Percentiles rank a stretch among this genome's conserved stretches.
phyloP scores from a whole-genome alignment of 495 filamentous ascomycete genomes.

The Trichoderma parareesei region DNA sequence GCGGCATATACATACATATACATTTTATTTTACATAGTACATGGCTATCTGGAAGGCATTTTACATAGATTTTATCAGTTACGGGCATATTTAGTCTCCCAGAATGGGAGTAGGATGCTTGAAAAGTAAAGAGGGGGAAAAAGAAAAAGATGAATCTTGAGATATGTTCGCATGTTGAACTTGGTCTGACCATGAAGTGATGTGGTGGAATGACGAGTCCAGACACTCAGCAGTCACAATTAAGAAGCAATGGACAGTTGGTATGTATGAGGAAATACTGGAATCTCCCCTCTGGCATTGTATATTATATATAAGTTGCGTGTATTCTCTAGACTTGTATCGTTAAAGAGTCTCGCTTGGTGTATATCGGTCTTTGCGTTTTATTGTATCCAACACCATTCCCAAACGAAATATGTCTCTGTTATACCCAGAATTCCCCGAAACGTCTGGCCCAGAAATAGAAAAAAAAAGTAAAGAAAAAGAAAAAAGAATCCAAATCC shows the following conservation, averaged over 20 bases:
- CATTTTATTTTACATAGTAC: not conserved
- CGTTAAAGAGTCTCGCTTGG: conserved; percentile 11
- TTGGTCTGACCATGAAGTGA: too few relatives aligned
- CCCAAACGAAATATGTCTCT: not conserved
- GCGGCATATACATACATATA: not conserved
- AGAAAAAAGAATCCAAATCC: not conserved
- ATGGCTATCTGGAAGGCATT: not conserved
- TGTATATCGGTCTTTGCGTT: not conserved
- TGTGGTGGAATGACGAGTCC: too few relatives aligned
- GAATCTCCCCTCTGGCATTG: too few relatives aligned
- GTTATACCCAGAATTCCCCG: not conserved
- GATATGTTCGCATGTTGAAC: too few relatives aligned
- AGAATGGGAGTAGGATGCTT: too few relatives aligned
- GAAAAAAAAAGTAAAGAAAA: not conserved
- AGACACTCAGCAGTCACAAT: too few relatives aligned
- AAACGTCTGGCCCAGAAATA: too few relatives aligned
- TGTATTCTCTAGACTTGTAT: conserved; percentile 9
- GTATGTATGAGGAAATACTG: too few relatives aligned
- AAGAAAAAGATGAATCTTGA: too few relatives aligned
- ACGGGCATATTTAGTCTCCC: not conserved
- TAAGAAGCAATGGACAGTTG: too few relatives aligned
- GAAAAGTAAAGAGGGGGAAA: too few relatives aligned
- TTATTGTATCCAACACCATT: not conserved
- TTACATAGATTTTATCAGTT: not conserved
- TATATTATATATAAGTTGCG: too few relatives aligned